Evolutionary conservation across 805 yeast genomes (phyloP).

Genomic region (Hemisphaericaspora nanyangensis): DNA sequence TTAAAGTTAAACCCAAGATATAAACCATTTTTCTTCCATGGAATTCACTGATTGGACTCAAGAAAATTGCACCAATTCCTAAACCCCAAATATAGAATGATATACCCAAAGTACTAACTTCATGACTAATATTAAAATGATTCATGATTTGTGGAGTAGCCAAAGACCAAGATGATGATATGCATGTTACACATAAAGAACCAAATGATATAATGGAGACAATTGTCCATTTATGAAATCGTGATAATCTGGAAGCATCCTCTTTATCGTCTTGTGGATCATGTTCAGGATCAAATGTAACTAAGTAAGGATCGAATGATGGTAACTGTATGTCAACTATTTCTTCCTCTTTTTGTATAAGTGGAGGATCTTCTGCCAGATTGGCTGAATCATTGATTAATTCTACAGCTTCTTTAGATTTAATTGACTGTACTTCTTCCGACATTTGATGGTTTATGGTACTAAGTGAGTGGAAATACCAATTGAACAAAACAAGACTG

Average conservation of each 20-base stretch:
- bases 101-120: slow-evolving; percentile 23
- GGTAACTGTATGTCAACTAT: too few species aligned
- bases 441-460: too few species aligned
- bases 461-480: too few species aligned
- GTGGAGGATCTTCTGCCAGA: background rate
- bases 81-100: slow-evolving; percentile 25
- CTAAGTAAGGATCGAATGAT: slow-evolving; percentile 9
- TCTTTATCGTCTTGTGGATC: slow-evolving; percentile 24
- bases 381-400: too few species aligned
- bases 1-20: slow-evolving; percentile 21
- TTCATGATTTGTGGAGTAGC: slow-evolving; percentile 18
- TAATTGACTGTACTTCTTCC: background rate
- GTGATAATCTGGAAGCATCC: slow-evolving; percentile 19
- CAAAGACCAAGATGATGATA: slow-evolving; percentile 28
- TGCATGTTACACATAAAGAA: slow-evolving; percentile 24
- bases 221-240: slow-evolving; percentile 22
- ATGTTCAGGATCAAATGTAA: slow-evolving; percentile 21
- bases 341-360: background rate
- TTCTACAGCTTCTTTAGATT: background rate
- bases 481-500: too few species aligned
- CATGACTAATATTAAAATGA: slow-evolving; percentile 21
- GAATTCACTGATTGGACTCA: slow-evolving; percentile 62
- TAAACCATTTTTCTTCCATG: slow-evolving; percentile 57
- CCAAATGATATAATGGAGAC: slow-evolving; percentile 19
- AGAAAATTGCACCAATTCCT: slow-evolving; percentile 27